Base-by-base conservation (phyloP, 2,329 filamentous ascomycete species). In the Eurotiales sp. region DNA sequence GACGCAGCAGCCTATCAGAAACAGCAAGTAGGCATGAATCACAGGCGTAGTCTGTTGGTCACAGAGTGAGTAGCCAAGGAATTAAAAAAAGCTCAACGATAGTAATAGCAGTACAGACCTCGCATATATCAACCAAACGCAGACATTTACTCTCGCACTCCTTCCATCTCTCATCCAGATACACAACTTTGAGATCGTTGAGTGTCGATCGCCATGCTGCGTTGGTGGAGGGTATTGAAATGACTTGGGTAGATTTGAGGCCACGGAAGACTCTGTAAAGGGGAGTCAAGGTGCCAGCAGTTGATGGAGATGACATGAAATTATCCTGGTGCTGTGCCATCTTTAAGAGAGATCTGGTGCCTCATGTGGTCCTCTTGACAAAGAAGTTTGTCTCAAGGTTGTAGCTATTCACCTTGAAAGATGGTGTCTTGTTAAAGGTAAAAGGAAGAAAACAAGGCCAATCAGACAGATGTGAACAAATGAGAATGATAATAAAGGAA, bases 61-160 rank as follows among this genome's bases (percentile, higher is more conserved):
- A 11, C 37, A 23, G 11, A 19, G 11, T 32, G 17, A 11, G 17
- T 19, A 32, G 42, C 6, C 23, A 19, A 12, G 12, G 4, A 32
- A 25, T 8, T 41, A 10, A 36, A 11, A 4, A 23, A n/a, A 37
- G n/a, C n/a, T n/a, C n/a, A n/a, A n/a, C n/a, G n/a, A 37, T 2
- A 4, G 7, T 2, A 15, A n/a, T 14, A 6, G 7, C 8, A 22
- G 34, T 39, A 51, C 40, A 30, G 4, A 49, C 45, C 46, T 44
- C 48, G 17, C 30, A 30, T n/a, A 4, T 19, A 4, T 34, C 25
- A n/a, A 53, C 32, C 15, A 53, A 44, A n/a, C 40, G 41, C 7
- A 39, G 34, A 37, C 51, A 53, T 46, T 41, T 53, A 17, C 30
- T 49, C 21, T 53, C 51, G 25, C 51, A 53, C 14, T 49, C 51